Conservation (phyloP, 495 filamentous ascomycete genomes). For the Aspergillus biplanus region DNA sequence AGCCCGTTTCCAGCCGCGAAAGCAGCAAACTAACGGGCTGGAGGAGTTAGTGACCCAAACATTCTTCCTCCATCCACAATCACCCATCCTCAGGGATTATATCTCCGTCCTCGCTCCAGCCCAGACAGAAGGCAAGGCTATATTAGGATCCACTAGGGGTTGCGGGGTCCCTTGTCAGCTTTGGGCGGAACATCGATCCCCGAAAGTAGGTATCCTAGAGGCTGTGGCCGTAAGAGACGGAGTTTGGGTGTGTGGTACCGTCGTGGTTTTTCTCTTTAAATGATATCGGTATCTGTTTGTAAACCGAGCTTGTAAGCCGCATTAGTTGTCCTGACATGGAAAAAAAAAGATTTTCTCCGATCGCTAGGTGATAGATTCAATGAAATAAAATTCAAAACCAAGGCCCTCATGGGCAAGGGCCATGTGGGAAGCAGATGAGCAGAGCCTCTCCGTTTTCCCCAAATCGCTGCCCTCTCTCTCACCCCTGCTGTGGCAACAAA, state of each 20-base stretch:
- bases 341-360: not conserved
- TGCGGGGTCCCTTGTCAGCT: conserved; percentile 20
- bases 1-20: conserved; percentile 24
- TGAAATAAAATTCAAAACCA: conserved; percentile 8
- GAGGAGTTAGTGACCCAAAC: conserved; percentile 16
- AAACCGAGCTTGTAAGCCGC: too few species aligned
- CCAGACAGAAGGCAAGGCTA: conserved; percentile 2
- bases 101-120: not conserved
- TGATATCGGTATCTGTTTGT: too few species aligned
- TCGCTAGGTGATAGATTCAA: not conserved
- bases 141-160: conserved; percentile 13
- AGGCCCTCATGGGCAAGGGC: conserved; percentile 12
- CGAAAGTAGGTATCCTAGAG: not conserved
- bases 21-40: conserved; percentile 7
- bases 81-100: not conserved
- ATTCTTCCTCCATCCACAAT: conserved; percentile 4
- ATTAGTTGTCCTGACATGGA: too few species aligned
- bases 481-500: conserved; percentile 22
- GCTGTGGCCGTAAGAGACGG: not conserved
- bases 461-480: conserved; percentile 4
- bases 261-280: too few species aligned
- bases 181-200: not conserved
- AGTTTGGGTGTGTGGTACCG: not conserved
- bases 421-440: conserved; percentile 12
- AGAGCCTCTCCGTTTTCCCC: conserved; percentile 17